These are phyloP conservation scores for Xylariaceae sp. DNA, from an alignment of 2,329 filamentous ascomycete species.

Conservation along the genomic window DNA sequence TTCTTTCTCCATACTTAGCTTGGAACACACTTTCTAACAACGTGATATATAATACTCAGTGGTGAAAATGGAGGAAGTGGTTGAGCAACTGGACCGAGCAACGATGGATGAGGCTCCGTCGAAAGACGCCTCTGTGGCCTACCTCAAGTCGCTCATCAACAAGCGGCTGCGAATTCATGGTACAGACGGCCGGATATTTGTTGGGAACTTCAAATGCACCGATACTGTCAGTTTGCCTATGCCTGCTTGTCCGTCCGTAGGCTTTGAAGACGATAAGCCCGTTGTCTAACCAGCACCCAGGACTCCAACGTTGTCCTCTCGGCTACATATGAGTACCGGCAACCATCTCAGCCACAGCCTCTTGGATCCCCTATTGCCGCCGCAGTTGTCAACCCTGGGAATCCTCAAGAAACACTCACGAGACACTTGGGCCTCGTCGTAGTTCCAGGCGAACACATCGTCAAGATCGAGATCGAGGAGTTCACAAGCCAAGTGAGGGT, in stretches of 20 bases:
- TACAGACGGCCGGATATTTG: conserved; percentile 80
- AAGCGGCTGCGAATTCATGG: conserved; percentile 74
- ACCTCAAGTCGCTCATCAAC: conserved; percentile 63
- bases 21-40: background rate
- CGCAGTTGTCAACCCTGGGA: conserved; percentile 34
- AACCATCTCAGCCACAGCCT: conserved; percentile 49
- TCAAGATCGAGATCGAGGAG: conserved; percentile 83
- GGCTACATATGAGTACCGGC: conserved; percentile 83
- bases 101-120: conserved; percentile 31
- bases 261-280: background rate
- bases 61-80: conserved; percentile 17
- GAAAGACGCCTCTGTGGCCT: conserved; percentile 49
- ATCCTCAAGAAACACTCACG: conserved; percentile 66
- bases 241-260: background rate
- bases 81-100: conserved; percentile 11
- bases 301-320: conserved; percentile 84
- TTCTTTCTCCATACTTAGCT: background rate
- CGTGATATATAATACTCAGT: background rate
- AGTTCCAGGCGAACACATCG: conserved; percentile 79
- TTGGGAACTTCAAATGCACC: conserved; percentile 89
- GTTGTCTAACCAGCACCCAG: conserved; percentile 41
- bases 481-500: conserved; percentile 51
- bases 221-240: conserved; percentile 60
- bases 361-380: conserved; percentile 33
- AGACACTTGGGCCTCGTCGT: conserved; percentile 87